Base-by-base conservation (phyloP, 192 early-diverging fungal genomes). In the Coemansia sp. region DNA sequence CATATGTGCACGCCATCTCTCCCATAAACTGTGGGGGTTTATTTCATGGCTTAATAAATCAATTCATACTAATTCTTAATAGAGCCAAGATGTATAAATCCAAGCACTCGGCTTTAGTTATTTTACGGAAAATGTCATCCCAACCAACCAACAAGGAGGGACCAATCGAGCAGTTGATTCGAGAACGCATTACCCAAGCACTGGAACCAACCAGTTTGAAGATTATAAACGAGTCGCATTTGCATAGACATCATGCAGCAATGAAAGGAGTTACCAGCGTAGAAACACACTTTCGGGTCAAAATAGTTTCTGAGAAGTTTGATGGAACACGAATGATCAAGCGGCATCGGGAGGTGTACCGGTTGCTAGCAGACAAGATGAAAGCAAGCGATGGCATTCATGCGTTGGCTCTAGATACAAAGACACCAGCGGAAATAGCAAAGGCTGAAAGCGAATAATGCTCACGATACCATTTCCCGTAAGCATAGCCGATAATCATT, bases 201-300 rank as follows among this genome's bases (percentile, higher is more conserved):
- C 66, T 88, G 23, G 53, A 68, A 19, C 91, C 91, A 2, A 65
- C 63, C 3, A 51, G 62, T 14, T 68, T 95, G 28, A 80, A 88
- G 35, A 88, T 91, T 31, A 71, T 82, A 28, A 91, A 95, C 66
- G 91, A 95, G 46, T 87, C 84, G 9, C 79, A 82, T 28, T 81
- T 86, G 60, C 93, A 95, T 60, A 73, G 85, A 8, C 86, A 88
- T 47, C 93, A 95, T 71, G 86, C 83, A 36, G 84, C 91, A 10
- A 95, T 95, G 93, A 80, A 85, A 53, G 91, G 90, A n/a, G 73
- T 86, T 6, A 63, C 43, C 12, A 83, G 83, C 64, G 82, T 76
- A 8, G 93, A 94, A 64, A 93, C 93, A 11, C 93, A 94, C 65
- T 94, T 94, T 59, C 57, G 81, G 20, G 81, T 92, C 12, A 83